These are phyloP conservation scores for Nelumbo lutea DNA, from an alignment of 164 flowering plant genomes.

Conservation along the genomic window DNA sequence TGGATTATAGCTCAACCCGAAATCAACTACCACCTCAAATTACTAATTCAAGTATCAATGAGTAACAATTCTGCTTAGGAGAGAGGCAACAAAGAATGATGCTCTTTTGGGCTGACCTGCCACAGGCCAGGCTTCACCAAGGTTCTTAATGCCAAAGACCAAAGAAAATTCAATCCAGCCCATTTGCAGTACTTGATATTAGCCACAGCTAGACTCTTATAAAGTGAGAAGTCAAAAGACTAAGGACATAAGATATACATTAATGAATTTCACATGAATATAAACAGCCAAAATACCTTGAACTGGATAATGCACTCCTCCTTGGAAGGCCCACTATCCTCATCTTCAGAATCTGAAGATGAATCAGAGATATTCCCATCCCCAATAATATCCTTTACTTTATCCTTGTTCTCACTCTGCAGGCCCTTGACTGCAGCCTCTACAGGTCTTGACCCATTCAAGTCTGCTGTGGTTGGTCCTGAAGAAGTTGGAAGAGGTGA, in stretches of 20 bases:
- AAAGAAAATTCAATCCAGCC: too few relatives aligned
- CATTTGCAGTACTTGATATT: too few relatives aligned
- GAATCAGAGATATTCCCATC: constrained; percentile 74
- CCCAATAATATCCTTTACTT: constrained; percentile 59
- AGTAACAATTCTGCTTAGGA: too few relatives aligned
- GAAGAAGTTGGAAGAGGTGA: constrained; percentile 42
- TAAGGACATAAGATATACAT: background rate
- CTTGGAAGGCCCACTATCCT: constrained; percentile 75
- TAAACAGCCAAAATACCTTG: constrained; percentile 49
- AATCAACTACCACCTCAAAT: too few relatives aligned
- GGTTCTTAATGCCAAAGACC: too few relatives aligned
- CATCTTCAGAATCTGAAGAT: constrained; percentile 95
- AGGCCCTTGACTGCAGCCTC: constrained; percentile 49
- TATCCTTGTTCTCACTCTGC: constrained; percentile 70
- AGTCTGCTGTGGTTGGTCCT: constrained; percentile 31
- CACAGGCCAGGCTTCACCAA: too few relatives aligned
- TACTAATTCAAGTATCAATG: too few relatives aligned
- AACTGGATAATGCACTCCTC: constrained; percentile 81
- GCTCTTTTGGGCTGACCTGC: too few relatives aligned
- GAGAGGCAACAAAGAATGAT: too few relatives aligned
- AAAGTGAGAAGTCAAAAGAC: background rate
- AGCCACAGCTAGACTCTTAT: too few relatives aligned
- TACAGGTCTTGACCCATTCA: constrained; percentile 53
- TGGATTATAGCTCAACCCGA: too few relatives aligned
- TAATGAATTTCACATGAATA: background rate